Conservation (phyloP, 192 early-diverging fungal species). For the Linnemannia exigua region DNA sequence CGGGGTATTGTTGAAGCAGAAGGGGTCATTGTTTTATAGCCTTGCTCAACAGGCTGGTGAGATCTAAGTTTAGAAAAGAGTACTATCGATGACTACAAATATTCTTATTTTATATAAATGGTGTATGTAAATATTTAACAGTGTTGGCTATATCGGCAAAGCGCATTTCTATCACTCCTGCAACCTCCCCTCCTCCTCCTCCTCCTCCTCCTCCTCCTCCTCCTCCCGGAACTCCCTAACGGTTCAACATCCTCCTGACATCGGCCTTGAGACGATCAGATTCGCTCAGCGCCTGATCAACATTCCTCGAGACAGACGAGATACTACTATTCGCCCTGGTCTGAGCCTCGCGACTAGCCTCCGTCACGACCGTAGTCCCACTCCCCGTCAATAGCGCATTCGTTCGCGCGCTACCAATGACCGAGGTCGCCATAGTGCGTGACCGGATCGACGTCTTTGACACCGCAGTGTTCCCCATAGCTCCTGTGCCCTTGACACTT, state of each 20-base stretch:
- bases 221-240: slow-evolving; percentile 28
- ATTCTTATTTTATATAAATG: background rate
- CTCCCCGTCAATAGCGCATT: slow-evolving; percentile 28
- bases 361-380: slow-evolving; percentile 19
- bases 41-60: slow-evolving; percentile 52
- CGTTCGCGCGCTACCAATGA: slow-evolving; percentile 36
- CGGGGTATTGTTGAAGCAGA: slow-evolving; percentile 24
- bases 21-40: slow-evolving; percentile 43
- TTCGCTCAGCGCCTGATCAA: slow-evolving; percentile 42
- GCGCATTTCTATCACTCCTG: background rate
- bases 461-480: slow-evolving; percentile 41
- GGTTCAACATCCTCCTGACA: slow-evolving; percentile 49
- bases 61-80: slow-evolving; percentile 14
- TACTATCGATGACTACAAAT: too few species aligned
- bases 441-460: slow-evolving; percentile 39
- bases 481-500: slow-evolving; percentile 33
- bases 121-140: background rate
- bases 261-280: slow-evolving; percentile 46
- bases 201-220: slow-evolving; percentile 23
- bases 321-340: slow-evolving; percentile 48
- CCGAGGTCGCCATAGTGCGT: slow-evolving; percentile 40
- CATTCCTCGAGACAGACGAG: slow-evolving; percentile 23
- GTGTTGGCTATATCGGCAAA: background rate
- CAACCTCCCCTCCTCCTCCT: background rate
- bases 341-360: slow-evolving; percentile 38